Evolutionary conservation across 352 stramenopile species (phyloP).

Genomic region (Pythium dissotocum): DNA sequence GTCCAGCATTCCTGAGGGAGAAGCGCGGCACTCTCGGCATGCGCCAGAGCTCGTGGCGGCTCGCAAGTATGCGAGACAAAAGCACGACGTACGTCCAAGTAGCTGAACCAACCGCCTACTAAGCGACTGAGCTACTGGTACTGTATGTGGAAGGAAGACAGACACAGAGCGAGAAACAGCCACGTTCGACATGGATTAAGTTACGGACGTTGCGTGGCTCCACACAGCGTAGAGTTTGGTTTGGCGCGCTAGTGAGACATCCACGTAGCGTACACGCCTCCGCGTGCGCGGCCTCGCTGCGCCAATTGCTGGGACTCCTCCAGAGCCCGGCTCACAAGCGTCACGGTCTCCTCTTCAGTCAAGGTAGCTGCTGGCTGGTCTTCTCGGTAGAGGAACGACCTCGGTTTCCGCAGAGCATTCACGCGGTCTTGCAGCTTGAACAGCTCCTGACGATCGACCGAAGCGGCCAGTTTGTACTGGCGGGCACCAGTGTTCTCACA

Average conservation of each 20-base stretch:
- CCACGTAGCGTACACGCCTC: slow-evolving; percentile 36
- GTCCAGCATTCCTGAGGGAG: neutral
- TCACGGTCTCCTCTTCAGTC: slow-evolving; percentile 28
- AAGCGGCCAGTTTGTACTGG: slow-evolving; percentile 26
- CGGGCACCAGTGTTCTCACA: slow-evolving; percentile 31
- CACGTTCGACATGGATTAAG: neutral
- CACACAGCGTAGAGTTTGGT: neutral
- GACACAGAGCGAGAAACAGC: neutral
- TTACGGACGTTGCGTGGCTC: neutral
- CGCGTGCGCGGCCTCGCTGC: neutral
- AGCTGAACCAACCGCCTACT: no score
- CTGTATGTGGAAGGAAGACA: neutral
- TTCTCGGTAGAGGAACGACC: slow-evolving; percentile 45
- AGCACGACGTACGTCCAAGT: neutral
- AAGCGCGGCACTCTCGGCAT: neutral
- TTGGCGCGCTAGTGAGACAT: slow-evolving; percentile 23
- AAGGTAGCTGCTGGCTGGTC: slow-evolving; percentile 34
- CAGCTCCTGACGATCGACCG: slow-evolving; percentile 11
- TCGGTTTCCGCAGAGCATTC: slow-evolving; percentile 46
- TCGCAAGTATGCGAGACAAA: neutral
- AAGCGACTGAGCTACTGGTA: no score
- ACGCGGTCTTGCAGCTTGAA: slow-evolving; percentile 42
- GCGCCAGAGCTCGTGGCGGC: neutral
- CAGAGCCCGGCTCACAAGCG: slow-evolving; percentile 37
- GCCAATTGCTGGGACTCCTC: slow-evolving; percentile 29